Conservation (phyloP, 2,329 filamentous ascomycete species). For the Nigrograna mackinnonii region DNA sequence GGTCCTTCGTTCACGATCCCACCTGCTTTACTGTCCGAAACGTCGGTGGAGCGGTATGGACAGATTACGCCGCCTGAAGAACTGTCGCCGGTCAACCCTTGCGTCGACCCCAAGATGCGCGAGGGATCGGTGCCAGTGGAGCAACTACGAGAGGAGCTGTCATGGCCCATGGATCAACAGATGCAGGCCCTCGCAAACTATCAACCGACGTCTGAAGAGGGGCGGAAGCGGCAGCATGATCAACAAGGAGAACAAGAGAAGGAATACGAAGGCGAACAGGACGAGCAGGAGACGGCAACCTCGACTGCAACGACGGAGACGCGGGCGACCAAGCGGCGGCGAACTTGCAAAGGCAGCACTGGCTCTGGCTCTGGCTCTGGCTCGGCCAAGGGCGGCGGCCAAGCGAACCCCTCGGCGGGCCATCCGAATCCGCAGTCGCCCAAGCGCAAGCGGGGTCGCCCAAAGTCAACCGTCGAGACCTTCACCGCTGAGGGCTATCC, state of each 20-base stretch:
- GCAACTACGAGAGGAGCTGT: slow-evolving; percentile 29
- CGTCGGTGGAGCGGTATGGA: slow-evolving; percentile 33
- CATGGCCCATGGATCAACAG: slow-evolving; percentile 21
- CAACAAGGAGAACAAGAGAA: neutral
- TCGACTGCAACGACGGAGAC: slow-evolving; percentile 8
- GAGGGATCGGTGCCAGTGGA: slow-evolving; percentile 31
- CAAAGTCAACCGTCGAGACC: slow-evolving; percentile 34
- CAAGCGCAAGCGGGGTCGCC: slow-evolving; percentile 40
- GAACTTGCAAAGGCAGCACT: too few relatives aligned
- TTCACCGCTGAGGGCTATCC: slow-evolving; percentile 36
- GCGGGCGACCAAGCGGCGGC: slow-evolving; percentile 28
- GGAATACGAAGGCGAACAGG: neutral
- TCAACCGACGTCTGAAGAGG: too few relatives aligned
- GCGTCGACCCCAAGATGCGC: slow-evolving; percentile 7
- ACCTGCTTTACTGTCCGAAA: slow-evolving; percentile 28
- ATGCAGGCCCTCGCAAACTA: slow-evolving; percentile 6
- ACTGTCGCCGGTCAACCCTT: slow-evolving; percentile 26
- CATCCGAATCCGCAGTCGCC: slow-evolving; percentile 25
- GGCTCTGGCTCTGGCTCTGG: too few relatives aligned
- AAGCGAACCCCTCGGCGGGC: slow-evolving; percentile 11
- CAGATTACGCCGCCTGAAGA: slow-evolving; percentile 42
- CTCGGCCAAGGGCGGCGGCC: too few relatives aligned
- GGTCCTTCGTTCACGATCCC: slow-evolving; percentile 27
- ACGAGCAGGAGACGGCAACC: neutral
- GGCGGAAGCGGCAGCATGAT: too few relatives aligned